Conservation (phyloP, 306 rosid genomes). For the Prunus salicina region DNA sequence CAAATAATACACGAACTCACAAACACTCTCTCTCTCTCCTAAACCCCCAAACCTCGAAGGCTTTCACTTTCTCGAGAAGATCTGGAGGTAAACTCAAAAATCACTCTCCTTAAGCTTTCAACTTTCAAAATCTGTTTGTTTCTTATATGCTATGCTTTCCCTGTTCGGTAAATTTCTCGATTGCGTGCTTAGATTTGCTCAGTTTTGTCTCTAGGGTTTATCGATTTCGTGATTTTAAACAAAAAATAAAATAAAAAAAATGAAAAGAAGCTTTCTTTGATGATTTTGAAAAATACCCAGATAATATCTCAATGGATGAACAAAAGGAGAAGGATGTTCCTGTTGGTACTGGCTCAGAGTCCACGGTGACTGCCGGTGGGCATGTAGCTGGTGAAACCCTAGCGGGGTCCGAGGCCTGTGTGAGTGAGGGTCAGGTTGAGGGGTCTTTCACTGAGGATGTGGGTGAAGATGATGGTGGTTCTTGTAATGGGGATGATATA, state of each 20-base stretch:
- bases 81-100: conserved; percentile 55
- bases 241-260: background rate
- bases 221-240: background rate
- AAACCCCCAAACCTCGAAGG: conserved; percentile 39
- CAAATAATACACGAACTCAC: background rate
- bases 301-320: conserved; percentile 62
- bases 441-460: conserved; percentile 30
- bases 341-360: conserved; percentile 39
- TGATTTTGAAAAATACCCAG: conserved; percentile 39
- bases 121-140: conserved; percentile 9
- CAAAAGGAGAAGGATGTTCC: conserved; percentile 40
- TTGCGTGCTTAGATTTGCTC: conserved; percentile 14
- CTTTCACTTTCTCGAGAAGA: conserved; percentile 37
- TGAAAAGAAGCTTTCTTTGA: conserved; percentile 1
- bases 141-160: background rate
- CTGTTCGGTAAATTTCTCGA: conserved; percentile 4
- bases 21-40: background rate
- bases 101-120: conserved; percentile 1
- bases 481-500: conserved; percentile 69
- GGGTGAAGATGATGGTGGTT: conserved; percentile 36
- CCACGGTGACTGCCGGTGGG: conserved; percentile 36
- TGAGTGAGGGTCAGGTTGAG: conserved; percentile 28
- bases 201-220: conserved; percentile 40
- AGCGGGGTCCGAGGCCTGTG: conserved; percentile 21
- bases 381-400: conserved; percentile 37